A percentile compares a stretch with the other conserved stretches of the same genome.
These are phyloP conservation scores for Zychaea mexicana DNA, from an alignment of 371 early-diverging fungal species.

Conservation along the genomic window DNA sequence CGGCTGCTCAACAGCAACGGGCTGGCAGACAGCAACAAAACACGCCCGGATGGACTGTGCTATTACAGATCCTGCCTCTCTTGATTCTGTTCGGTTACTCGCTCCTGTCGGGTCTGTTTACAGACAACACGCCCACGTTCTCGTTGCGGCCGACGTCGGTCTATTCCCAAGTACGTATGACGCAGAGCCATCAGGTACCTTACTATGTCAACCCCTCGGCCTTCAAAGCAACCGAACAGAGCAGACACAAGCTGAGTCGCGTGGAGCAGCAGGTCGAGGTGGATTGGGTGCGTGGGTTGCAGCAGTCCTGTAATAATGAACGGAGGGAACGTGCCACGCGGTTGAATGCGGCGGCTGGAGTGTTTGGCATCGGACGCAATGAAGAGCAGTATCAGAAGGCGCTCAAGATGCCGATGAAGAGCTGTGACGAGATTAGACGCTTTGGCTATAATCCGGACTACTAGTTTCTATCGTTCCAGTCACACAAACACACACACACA, in stretches of 20 bases:
- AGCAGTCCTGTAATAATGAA: conserved; percentile 36
- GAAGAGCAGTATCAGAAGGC: conserved; percentile 41
- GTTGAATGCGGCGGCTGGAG: conserved; percentile 38
- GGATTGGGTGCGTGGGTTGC: conserved; percentile 42
- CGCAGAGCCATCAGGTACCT: conserved; percentile 34
- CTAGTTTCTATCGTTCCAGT: no score
- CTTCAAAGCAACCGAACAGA: conserved; percentile 30
- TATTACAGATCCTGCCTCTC: conserved; percentile 45
- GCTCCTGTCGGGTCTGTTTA: conserved; percentile 39
- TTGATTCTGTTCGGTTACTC: conserved; percentile 47
- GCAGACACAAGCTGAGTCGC: conserved; percentile 27
- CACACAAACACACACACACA: no score
- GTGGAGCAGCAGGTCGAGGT: conserved; percentile 46
- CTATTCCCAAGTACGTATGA: conserved; percentile 39
- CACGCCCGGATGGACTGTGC: conserved; percentile 29
- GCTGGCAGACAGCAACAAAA: conserved; percentile 19
- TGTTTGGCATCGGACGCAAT: conserved; percentile 40
- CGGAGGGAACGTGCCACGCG: conserved; percentile 27
- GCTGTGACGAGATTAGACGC: conserved; percentile 40
- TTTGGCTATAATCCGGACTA: conserved; percentile 26
- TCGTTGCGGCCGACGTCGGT: conserved; percentile 40
- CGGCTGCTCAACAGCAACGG: conserved; percentile 16
- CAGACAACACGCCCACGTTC: conserved; percentile 39
- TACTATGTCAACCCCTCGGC: conserved; percentile 49
- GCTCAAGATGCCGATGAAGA: conserved; percentile 32